phyloP scores from a whole-genome alignment of 1,284 basidiomycete genomes.

The Microbotryum scabiosae region DNA sequence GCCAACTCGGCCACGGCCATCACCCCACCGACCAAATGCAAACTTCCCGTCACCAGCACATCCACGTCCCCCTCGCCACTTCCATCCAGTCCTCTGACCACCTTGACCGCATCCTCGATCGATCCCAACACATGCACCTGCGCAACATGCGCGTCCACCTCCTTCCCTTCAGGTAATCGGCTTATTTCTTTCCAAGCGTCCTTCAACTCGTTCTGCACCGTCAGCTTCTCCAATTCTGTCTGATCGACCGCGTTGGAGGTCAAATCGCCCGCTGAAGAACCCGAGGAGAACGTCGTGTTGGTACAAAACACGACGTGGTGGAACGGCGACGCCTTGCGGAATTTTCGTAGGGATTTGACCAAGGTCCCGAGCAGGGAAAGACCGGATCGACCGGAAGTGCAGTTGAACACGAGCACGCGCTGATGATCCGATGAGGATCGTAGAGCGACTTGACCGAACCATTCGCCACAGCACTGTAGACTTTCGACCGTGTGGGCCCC shows the following conservation, averaged over 20 bases:
- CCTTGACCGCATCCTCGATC: slow-evolving; percentile 73
- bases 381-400: slow-evolving; percentile 81
- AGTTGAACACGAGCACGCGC: slow-evolving; percentile 83
- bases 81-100: slow-evolving; percentile 67
- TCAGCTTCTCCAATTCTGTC: slow-evolving; percentile 57
- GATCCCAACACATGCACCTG: slow-evolving; percentile 72
- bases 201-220: slow-evolving; percentile 66
- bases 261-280: slow-evolving; percentile 51
- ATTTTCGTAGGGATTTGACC: slow-evolving; percentile 41
- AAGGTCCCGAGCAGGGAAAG: slow-evolving; percentile 60
- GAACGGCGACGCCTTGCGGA: slow-evolving; percentile 50
- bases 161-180: slow-evolving; percentile 50
- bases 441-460: slow-evolving; percentile 49
- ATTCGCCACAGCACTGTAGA: slow-evolving; percentile 72
- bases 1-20: slow-evolving; percentile 77
- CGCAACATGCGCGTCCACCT: slow-evolving; percentile 34
- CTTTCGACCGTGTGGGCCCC: slow-evolving; percentile 94
- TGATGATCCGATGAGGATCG: neutral
- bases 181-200: slow-evolving; percentile 61
- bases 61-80: slow-evolving; percentile 46
- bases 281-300: slow-evolving; percentile 86
- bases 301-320: slow-evolving; percentile 86
- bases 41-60: slow-evolving; percentile 80
- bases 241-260: slow-evolving; percentile 58
- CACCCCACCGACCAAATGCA: slow-evolving; percentile 89